phyloP scores from a whole-genome alignment of 129 eudicot species.

The Arctium lappa region DNA sequence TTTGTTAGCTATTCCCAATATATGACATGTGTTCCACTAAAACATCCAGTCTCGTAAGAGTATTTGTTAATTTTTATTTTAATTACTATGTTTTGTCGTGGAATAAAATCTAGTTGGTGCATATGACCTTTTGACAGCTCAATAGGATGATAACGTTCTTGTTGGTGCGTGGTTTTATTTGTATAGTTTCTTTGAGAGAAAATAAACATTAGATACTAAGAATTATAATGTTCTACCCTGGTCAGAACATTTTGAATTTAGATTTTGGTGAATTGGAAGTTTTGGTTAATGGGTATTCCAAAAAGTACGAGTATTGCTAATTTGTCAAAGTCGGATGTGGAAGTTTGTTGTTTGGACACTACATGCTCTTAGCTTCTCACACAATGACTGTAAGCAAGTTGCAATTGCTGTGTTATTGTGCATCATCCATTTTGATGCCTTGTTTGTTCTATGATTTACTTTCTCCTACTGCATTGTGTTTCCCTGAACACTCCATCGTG shows the following conservation, averaged over 20 bases:
- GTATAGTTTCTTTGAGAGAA: background rate
- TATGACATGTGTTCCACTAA: background rate
- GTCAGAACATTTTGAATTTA: background rate
- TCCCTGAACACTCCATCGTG: background rate
- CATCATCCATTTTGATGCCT: background rate
- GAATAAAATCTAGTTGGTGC: background rate
- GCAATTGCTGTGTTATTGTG: background rate
- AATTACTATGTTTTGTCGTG: background rate
- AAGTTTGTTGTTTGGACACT: too few relatives aligned
- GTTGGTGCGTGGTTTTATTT: background rate
- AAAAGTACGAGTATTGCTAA: background rate
- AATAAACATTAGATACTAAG: background rate
- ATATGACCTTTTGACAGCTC: background rate
- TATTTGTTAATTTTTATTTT: background rate
- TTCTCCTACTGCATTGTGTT: background rate
- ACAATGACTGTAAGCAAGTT: background rate
- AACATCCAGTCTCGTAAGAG: background rate
- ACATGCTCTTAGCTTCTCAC: background rate
- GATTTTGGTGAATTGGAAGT: background rate
- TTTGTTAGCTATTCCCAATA: background rate
- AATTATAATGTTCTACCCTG: background rate
- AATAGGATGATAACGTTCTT: background rate
- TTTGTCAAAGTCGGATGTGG: background rate
- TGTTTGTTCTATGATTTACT: too few relatives aligned
- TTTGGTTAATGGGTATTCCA: background rate